Percentiles rank a stretch among this genome's conserved stretches.
Conservation (phyloP, 2,329 filamentous ascomycete species). For the Cladosporium colombiae region DNA sequence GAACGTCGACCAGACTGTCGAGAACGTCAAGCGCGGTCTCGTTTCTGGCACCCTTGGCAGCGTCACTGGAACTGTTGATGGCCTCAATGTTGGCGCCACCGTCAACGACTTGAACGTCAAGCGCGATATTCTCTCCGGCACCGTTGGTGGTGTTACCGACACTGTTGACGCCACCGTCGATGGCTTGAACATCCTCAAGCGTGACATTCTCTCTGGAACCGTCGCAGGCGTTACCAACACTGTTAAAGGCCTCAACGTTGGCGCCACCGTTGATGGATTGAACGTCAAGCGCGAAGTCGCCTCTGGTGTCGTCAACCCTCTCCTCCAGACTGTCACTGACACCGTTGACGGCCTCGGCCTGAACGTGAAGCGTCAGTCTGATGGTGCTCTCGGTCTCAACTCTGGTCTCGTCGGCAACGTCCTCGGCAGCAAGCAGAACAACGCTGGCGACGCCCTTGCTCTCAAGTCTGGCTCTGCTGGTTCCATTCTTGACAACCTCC, state of each 20-base stretch:
- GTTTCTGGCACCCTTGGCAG: not conserved
- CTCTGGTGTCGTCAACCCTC: not conserved
- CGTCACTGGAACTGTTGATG: not conserved
- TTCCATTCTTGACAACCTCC: not conserved
- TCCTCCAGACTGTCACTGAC: not conserved
- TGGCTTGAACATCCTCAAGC: not conserved
- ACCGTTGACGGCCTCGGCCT: not conserved
- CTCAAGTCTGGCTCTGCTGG: not conserved
- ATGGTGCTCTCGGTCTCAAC: not conserved
- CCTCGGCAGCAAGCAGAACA: not conserved
- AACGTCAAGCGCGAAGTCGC: conserved; percentile 5
- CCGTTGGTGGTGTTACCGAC: not conserved
- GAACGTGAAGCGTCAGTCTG: not conserved
- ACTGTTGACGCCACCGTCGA: not conserved
- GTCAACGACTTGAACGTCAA: not conserved
- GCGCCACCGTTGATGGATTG: not conserved
- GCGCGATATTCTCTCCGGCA: not conserved
- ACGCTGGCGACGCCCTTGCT: not conserved
- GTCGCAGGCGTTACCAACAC: not conserved
- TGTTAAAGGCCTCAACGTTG: not conserved
- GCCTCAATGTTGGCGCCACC: not conserved
- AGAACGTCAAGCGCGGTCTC: conserved; percentile 7
- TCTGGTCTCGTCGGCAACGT: not conserved
- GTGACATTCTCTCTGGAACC: not conserved
- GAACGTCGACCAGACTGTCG: not conserved